Conservation (phyloP, 2,329 filamentous ascomycete genomes). For the Eutypella sp. region DNA sequence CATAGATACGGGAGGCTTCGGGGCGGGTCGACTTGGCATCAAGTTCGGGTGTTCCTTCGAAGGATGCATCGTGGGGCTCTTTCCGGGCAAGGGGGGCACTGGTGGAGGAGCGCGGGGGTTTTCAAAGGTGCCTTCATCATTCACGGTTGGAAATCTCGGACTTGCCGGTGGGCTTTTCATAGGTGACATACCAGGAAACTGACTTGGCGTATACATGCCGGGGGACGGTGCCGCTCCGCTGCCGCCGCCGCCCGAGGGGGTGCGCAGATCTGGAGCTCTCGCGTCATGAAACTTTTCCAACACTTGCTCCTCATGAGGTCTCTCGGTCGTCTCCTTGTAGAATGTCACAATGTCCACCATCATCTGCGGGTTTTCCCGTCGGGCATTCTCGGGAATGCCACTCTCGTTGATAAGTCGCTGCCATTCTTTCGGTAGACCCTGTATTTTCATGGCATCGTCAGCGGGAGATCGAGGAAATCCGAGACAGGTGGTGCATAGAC, state of each 20-base stretch:
- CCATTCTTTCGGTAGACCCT: constrained; percentile 98
- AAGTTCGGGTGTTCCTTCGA: constrained; percentile 52
- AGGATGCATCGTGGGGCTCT: constrained; percentile 36
- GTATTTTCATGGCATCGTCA: constrained; percentile 11
- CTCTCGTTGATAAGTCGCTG: constrained; percentile 92
- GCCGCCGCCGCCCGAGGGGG: constrained; percentile 37
- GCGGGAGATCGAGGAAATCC: background rate
- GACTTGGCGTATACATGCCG: constrained; percentile 45
- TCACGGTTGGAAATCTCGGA: constrained; percentile 77
- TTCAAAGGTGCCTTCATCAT: constrained; percentile 91
- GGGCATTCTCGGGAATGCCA: constrained; percentile 92
- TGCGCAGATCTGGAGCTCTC: constrained; percentile 51
- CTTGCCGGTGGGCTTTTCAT: constrained; percentile 76
- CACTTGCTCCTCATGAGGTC: constrained; percentile 74
- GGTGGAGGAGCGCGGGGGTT: constrained; percentile 92
- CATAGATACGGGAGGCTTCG: constrained; percentile 70
- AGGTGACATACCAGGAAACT: constrained; percentile 54
- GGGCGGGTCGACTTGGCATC: constrained; percentile 79
- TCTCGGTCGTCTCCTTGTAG: constrained; percentile 89
- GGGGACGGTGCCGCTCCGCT: constrained; percentile 41
- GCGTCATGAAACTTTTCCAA: constrained; percentile 96
- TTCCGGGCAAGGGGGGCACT: constrained; percentile 61
- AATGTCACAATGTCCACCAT: constrained; percentile 95
- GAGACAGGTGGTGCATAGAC: background rate
- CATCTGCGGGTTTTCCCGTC: constrained; percentile 91